A percentile compares a stretch with the other conserved stretches of the same genome.
These are phyloP conservation scores for Heterobasidion annosum DNA, from an alignment of 1,284 basidiomycete genomes.

Conservation along the genomic window DNA sequence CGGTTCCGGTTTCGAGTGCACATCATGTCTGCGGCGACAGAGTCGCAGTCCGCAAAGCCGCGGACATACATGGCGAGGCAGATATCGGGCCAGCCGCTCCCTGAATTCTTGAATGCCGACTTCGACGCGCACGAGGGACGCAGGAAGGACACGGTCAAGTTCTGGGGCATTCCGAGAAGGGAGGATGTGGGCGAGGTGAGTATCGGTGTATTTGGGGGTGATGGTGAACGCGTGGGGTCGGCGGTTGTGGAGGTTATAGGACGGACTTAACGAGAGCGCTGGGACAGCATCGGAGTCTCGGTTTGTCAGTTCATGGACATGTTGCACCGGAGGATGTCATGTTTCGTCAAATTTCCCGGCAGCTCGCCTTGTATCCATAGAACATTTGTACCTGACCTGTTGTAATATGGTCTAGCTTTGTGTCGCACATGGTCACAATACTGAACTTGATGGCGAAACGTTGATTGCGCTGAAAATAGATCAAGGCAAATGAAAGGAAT, in stretches of 20 bases:
- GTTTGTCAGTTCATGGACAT: background rate
- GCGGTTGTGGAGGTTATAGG: constrained; percentile 49
- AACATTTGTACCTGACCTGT: background rate
- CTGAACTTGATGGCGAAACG: background rate
- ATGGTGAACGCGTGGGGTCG: constrained; percentile 42
- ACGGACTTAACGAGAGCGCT: background rate
- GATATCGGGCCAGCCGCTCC: constrained; percentile 44
- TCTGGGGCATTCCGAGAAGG: constrained; percentile 43
- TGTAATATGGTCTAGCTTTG: background rate
- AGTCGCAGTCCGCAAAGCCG: constrained; percentile 7
- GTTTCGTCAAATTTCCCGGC: background rate
- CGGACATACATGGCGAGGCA: constrained; percentile 35
- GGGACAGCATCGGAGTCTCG: background rate
- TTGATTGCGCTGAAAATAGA: background rate
- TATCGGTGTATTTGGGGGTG: constrained; percentile 47
- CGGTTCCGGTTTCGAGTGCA: constrained; percentile 52
- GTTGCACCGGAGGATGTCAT: background rate
- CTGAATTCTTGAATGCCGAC: constrained; percentile 48
- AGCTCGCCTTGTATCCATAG: background rate
- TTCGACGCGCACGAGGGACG: constrained; percentile 27
- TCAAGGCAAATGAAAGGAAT: background rate
- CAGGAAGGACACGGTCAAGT: constrained; percentile 38
- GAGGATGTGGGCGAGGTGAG: constrained; percentile 47
- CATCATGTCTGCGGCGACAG: constrained; percentile 18
- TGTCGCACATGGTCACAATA: background rate